These are phyloP conservation scores for Hemileia vastatrix DNA, from an alignment of 1,284 basidiomycete genomes.

Conservation along the genomic window DNA sequence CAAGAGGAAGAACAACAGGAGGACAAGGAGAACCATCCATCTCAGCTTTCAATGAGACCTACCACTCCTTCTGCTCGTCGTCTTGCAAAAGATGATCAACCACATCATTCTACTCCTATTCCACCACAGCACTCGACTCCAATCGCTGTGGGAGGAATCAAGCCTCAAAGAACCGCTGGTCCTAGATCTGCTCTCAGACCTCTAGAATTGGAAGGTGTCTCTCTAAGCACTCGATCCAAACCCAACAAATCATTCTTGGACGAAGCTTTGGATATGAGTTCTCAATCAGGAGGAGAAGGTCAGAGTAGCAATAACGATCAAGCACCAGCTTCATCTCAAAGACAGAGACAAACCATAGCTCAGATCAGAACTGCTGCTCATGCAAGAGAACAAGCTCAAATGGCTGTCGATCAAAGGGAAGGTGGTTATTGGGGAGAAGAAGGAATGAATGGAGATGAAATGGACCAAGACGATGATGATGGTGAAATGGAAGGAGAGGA, in stretches of 20 bases:
- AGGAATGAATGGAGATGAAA: neutral
- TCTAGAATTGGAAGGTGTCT: neutral
- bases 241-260: neutral
- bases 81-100: neutral
- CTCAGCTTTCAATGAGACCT: neutral
- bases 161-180: neutral
- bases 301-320: neutral
- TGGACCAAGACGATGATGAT: neutral
- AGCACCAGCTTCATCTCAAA: neutral
- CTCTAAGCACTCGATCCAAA: neutral
- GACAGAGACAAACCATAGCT: neutral
- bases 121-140: neutral
- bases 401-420: neutral
- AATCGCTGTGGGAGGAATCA: neutral
- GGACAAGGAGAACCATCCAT: neutral
- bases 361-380: neutral
- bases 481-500: neutral
- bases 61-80: neutral
- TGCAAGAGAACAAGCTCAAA: neutral
- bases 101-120: neutral
- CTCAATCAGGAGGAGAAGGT: neutral
- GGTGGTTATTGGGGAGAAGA: neutral
- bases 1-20: neutral
- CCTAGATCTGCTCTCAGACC: neutral
- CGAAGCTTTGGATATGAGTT: neutral